Conservation (phyloP, 768 basidiomycete species). For the Tulasnella sp. region DNA sequence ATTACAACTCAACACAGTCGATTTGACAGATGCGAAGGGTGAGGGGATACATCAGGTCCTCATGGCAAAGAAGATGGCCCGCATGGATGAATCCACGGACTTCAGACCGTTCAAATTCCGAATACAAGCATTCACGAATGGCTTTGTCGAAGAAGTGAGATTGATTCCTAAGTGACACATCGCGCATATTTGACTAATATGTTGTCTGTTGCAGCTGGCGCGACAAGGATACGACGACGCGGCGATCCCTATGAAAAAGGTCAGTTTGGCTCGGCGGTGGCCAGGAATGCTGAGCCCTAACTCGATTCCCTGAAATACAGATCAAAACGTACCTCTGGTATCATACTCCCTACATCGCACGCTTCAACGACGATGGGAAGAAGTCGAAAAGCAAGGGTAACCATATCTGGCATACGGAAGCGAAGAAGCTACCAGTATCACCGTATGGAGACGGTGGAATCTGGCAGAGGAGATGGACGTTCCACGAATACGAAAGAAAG, state of each 20-base stretch:
- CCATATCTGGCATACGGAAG: slow-evolving; percentile 98
- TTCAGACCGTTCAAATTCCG: slow-evolving; percentile 99
- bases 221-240: slow-evolving; percentile 83
- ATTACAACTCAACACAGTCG: slow-evolving; percentile 43
- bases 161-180: not conserved
- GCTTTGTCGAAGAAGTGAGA: slow-evolving; percentile 81
- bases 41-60: slow-evolving; percentile 96
- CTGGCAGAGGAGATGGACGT: slow-evolving; percentile 58
- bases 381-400: slow-evolving; percentile 99
- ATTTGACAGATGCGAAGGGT: slow-evolving; percentile 86
- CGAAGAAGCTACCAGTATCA: slow-evolving; percentile 46
- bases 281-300: slow-evolving; percentile 1
- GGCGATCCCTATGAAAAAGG: slow-evolving; percentile 95
- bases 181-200: not conserved
- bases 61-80: slow-evolving; percentile 88
- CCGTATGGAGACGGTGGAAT: slow-evolving; percentile 15
- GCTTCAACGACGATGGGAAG: slow-evolving; percentile 98
- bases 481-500: slow-evolving; percentile 79
- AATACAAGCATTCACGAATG: slow-evolving; percentile 94
- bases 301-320: slow-evolving; percentile 30
- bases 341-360: slow-evolving; percentile 76
- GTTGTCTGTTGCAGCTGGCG: slow-evolving; percentile 44
- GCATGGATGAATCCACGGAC: slow-evolving; percentile 89
- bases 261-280: slow-evolving; percentile 27
- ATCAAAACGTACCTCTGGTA: slow-evolving; percentile 94